A percentile compares a stretch with the other conserved stretches of the same genome.
Conservation (phyloP, 176 grass and related monocot genomes). For the Bonia amplexicaulis region DNA sequence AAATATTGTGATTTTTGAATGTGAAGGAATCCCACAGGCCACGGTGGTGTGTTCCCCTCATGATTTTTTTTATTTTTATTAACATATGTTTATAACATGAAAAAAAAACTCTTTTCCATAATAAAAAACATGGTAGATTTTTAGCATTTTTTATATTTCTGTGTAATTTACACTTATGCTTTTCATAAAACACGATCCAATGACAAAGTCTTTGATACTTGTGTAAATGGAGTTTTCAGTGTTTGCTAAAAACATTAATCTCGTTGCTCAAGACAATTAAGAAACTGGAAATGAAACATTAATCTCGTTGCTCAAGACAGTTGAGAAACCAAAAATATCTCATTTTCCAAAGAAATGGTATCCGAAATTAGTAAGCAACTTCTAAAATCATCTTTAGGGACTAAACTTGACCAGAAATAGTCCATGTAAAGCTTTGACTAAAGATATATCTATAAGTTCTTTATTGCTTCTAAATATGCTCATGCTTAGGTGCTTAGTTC, state of each 20-base stretch:
- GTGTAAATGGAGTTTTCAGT: neutral
- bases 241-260: neutral
- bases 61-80: neutral
- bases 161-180: neutral
- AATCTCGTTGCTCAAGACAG: neutral
- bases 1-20: conserved; percentile 24
- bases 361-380: neutral
- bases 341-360: neutral
- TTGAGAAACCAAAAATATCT: neutral
- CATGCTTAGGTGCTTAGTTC: neutral
- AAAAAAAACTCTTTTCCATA: neutral
- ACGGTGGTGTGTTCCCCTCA: conserved; percentile 85
- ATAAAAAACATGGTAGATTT: neutral
- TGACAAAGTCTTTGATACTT: neutral
- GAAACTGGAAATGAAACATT: neutral
- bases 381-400: neutral
- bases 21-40: conserved; percentile 91
- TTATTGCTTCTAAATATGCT: neutral
- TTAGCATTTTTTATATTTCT: neutral
- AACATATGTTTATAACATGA: neutral
- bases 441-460: neutral
- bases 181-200: neutral
- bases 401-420: neutral
- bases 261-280: neutral
- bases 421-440: neutral